Evolutionary conservation across 805 yeast genomes (phyloP).

Genomic region (Schwanniomyces occidentalis): DNA sequence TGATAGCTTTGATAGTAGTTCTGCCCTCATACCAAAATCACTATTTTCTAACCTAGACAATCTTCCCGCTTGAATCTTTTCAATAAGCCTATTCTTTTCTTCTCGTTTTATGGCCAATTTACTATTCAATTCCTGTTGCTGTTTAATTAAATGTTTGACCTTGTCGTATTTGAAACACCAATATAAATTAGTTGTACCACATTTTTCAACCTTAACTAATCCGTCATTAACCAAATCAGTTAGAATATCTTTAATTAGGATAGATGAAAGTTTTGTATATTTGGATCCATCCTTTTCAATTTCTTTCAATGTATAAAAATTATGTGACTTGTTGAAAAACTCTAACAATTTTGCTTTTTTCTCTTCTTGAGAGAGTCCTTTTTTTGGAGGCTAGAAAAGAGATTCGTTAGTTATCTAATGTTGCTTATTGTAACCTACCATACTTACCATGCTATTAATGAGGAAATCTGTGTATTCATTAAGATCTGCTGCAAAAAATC

Average conservation of each 20-base stretch:
- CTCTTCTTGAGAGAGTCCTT: constrained; percentile 39
- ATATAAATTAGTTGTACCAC: constrained; percentile 53
- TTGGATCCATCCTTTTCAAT: constrained; percentile 49
- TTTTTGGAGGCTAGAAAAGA: constrained; percentile 16
- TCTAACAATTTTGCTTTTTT: constrained; percentile 35
- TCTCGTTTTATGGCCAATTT: constrained; percentile 12
- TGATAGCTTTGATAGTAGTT: constrained; percentile 5
- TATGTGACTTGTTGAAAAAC: constrained; percentile 41
- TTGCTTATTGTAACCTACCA: constrained; percentile 2
- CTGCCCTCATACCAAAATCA: constrained; percentile 10
- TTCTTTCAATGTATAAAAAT: constrained; percentile 51
- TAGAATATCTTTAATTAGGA: constrained; percentile 54
- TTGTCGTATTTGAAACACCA: constrained; percentile 47
- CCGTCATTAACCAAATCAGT: constrained; percentile 50
- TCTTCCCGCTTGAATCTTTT: constrained; percentile 11
- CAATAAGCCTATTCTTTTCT: constrained; percentile 9
- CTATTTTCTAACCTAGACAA: constrained; percentile 3
- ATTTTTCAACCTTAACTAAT: constrained; percentile 50
- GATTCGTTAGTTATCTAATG: background rate
- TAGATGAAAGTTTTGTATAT: constrained; percentile 48
- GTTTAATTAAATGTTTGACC: constrained; percentile 8
- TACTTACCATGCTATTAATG: background rate
- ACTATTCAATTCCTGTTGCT: constrained; percentile 13
- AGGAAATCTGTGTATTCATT: background rate
- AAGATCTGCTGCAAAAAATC: constrained; percentile 2